Conservation (phyloP, 2,329 filamentous ascomycete species). For the Colletotrichum cordylinicola region DNA sequence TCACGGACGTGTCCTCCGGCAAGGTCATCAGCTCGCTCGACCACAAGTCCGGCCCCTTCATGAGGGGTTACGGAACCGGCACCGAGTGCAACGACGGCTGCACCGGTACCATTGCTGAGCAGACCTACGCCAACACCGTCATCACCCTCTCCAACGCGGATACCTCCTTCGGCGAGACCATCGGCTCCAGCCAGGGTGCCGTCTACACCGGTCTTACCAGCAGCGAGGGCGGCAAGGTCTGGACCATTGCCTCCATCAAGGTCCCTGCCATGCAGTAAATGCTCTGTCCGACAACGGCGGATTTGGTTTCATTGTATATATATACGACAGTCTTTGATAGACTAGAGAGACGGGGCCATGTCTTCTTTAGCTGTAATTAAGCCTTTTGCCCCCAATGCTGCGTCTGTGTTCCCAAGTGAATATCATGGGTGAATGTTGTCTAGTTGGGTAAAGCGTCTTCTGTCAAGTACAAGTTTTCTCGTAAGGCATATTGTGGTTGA, state of each 20-base stretch:
- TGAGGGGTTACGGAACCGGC: constrained; percentile 44
- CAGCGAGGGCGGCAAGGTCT: constrained; percentile 38
- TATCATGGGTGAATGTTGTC: neutral
- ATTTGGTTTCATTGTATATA: neutral
- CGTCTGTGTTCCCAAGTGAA: neutral
- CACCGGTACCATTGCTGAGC: constrained; percentile 40
- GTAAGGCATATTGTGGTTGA: neutral
- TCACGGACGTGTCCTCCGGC: constrained; percentile 41
- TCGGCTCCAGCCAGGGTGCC: constrained; percentile 32
- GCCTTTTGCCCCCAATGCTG: neutral
- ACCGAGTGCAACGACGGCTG: constrained; percentile 44
- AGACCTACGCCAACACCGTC: constrained; percentile 43
- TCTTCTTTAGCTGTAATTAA: neutral
- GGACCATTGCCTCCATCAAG: constrained; percentile 39
- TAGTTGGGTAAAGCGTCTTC: neutral
- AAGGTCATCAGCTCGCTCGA: constrained; percentile 37
- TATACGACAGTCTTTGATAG: neutral
- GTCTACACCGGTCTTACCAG: constrained; percentile 38
- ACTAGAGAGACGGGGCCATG: neutral
- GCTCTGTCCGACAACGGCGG: neutral
- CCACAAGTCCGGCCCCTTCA: constrained; percentile 37
- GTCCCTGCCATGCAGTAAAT: constrained; percentile 28
- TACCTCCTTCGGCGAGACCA: constrained; percentile 31
- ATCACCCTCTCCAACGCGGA: constrained; percentile 41
- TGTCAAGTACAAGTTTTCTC: neutral